Base-by-base conservation (phyloP, 768 basidiomycete genomes). In the Mycena metata region DNA sequence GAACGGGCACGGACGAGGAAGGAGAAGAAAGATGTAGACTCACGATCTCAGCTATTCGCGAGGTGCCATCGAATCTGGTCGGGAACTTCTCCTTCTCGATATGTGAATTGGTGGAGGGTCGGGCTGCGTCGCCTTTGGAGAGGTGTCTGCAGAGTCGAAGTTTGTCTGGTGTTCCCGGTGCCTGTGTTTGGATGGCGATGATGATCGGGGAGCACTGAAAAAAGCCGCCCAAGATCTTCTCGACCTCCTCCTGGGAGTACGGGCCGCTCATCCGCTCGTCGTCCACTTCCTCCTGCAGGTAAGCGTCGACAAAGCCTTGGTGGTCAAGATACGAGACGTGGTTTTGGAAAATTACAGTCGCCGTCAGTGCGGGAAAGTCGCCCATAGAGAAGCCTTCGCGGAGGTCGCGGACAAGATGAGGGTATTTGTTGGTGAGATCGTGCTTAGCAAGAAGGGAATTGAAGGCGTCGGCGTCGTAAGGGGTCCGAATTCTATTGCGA, bases 181-280 rank as follows among this genome's bases (percentile, higher is more conserved):
- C 76, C 23, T 81, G 79, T 0, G 67, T 30, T 6, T 26, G 49
- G 77, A 76, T 12, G 9, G 66, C n/a, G 19, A 68, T 58, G 21
- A 62, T 61, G 21, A 68, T 45, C 1, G 66, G 66, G 5, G 66
- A 68, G 47, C 36, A 58, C 23, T 68, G 66, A 15, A 64, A 60
- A 11, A 17, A 21, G 0, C 78, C 61, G 1, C 30, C 30, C 30
- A 80, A 47, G 12, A 76, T 78, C 0, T 21, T 15, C 50, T 77
- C 74, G 0, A 15, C 65, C 62, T 63, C 61, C 15, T 1, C 45
- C 41, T 33, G 30, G 24, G 62, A 41, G 64, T 73, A 80, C 1
- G 77, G 74, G 9, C 80, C 77, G 30, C 70, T 72, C 76, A 81
- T 79, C 4, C 76, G 21, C 11, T 64, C 43, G 0, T 73, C 68